Conservation (phyloP, 2,329 filamentous ascomycete genomes). For the Hymenotorrendiella dingleyae region DNA sequence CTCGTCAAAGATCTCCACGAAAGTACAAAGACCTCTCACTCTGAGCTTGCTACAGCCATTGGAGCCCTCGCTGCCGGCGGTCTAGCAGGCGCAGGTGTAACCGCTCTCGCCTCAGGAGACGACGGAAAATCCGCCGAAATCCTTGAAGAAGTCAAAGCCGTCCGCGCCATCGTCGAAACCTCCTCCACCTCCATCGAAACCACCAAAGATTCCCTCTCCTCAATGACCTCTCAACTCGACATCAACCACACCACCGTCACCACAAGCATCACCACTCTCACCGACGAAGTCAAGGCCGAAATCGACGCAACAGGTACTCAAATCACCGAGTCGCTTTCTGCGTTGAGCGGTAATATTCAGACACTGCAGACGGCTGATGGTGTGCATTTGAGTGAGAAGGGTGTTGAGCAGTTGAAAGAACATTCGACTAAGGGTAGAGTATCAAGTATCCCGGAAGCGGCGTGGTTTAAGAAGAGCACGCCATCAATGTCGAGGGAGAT, state of each 20-base stretch:
- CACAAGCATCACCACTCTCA: conserved; percentile 20
- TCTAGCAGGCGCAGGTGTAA: conserved; percentile 17
- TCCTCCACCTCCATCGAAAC: conserved; percentile 12
- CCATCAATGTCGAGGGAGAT: background rate
- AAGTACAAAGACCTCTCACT: conserved; percentile 18
- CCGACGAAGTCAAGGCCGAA: conserved; percentile 23
- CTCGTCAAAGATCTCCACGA: conserved; percentile 22
- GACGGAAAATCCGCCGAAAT: conserved; percentile 10
- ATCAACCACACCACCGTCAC: conserved; percentile 24
- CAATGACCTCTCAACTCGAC: conserved; percentile 19
- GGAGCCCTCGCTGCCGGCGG: conserved; percentile 19
- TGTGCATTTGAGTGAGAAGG: conserved; percentile 16
- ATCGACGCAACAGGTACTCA: conserved; percentile 23
- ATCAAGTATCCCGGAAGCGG: conserved; percentile 4
- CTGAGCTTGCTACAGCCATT: conserved; percentile 19
- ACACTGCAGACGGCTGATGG: conserved; percentile 11
- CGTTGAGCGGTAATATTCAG: conserved; percentile 10
- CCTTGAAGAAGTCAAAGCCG: conserved; percentile 19
- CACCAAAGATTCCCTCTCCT: conserved; percentile 12
- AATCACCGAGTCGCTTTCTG: conserved; percentile 14
- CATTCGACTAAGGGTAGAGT: conserved; percentile 3
- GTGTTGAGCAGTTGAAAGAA: conserved; percentile 13
- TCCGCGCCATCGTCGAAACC: conserved; percentile 14
- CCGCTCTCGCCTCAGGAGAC: conserved; percentile 8
- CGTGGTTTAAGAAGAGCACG: conserved; percentile 8